phyloP scores from a whole-genome alignment of 495 filamentous ascomycete genomes.

The Aspergillus egyptiacus region DNA sequence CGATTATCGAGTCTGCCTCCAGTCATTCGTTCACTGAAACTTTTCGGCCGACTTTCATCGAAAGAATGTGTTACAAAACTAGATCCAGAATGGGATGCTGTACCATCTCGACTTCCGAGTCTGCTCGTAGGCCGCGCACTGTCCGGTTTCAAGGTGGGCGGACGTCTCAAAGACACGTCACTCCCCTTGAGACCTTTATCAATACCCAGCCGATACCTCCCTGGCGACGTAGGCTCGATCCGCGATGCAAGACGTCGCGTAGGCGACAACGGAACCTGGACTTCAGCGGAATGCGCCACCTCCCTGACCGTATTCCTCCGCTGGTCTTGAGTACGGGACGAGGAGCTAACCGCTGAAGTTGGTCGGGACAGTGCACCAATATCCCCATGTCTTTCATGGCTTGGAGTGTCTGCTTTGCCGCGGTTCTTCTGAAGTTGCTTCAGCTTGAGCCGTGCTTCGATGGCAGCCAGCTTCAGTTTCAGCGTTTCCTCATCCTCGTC shows the following conservation, averaged over 20 bases:
- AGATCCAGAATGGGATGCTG: slow-evolving; percentile 21
- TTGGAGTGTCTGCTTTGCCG: slow-evolving; percentile 28
- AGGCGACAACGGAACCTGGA: slow-evolving; percentile 83
- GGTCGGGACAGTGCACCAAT: slow-evolving; percentile 20
- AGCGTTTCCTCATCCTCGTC: slow-evolving; percentile 90
- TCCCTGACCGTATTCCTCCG: slow-evolving; percentile 14
- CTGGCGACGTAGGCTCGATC: slow-evolving; percentile 63
- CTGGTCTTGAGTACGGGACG: slow-evolving; percentile 19
- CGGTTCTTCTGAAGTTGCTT: slow-evolving; percentile 71
- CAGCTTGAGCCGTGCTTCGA: slow-evolving; percentile 80
- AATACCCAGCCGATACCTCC: slow-evolving; percentile 76
- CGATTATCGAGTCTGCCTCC: slow-evolving; percentile 42
- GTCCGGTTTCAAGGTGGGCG: slow-evolving; percentile 39
- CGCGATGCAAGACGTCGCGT: slow-evolving; percentile 44
- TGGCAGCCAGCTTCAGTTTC: slow-evolving; percentile 73
- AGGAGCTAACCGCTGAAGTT: slow-evolving; percentile 22
- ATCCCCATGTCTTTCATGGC: slow-evolving; percentile 20
- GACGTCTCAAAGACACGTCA: slow-evolving; percentile 79
- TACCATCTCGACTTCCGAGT: slow-evolving; percentile 27
- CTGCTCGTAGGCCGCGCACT: slow-evolving; percentile 28
- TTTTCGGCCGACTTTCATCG: slow-evolving; percentile 47
- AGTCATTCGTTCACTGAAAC: slow-evolving; percentile 83
- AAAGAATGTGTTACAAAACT: slow-evolving; percentile 25
- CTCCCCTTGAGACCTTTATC: slow-evolving; percentile 78
- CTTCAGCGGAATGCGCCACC: slow-evolving; percentile 24